Percentiles rank a stretch among this genome's conserved stretches.
These are phyloP conservation scores for Brachypodium distachyon DNA, from an alignment of 202 grass and related monocot genomes.

Conservation along the genomic window DNA sequence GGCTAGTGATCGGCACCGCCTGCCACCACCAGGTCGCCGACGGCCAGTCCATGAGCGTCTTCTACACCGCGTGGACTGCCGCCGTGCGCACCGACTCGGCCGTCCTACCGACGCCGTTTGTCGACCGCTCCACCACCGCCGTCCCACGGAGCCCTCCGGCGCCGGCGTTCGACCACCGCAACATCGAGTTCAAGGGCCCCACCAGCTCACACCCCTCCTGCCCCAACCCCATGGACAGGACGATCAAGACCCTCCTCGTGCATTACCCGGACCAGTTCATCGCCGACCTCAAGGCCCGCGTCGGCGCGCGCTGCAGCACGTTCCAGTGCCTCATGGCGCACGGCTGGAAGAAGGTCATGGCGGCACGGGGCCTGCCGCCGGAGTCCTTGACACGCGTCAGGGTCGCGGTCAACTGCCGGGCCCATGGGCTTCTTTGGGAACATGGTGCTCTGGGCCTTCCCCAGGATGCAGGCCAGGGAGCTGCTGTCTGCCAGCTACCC, in stretches of 20 bases:
- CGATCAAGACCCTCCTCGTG: constrained; percentile 1
- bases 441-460: constrained; percentile 39
- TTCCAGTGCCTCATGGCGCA: constrained; percentile 27
- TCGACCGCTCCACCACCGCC: background rate
- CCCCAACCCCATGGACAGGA: background rate
- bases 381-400: constrained; percentile 15
- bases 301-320: background rate
- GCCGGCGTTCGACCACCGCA: constrained; percentile 16
- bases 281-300: background rate
- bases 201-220: background rate
- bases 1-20: constrained; percentile 20
- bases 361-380: background rate
- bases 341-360: constrained; percentile 26
- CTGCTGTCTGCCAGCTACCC: background rate
- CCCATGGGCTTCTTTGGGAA: constrained; percentile 28
- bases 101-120: background rate
- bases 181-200: constrained; percentile 10
- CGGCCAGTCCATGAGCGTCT: constrained; percentile 36
- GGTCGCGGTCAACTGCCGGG: constrained; percentile 19
- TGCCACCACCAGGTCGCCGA: constrained; percentile 34
- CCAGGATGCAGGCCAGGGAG: constrained; percentile 5
- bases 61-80: background rate
- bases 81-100: background rate
- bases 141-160: background rate
- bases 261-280: constrained; percentile 24